Base-by-base conservation (phyloP, 805 yeast species). In the Candida namnaoensis region DNA sequence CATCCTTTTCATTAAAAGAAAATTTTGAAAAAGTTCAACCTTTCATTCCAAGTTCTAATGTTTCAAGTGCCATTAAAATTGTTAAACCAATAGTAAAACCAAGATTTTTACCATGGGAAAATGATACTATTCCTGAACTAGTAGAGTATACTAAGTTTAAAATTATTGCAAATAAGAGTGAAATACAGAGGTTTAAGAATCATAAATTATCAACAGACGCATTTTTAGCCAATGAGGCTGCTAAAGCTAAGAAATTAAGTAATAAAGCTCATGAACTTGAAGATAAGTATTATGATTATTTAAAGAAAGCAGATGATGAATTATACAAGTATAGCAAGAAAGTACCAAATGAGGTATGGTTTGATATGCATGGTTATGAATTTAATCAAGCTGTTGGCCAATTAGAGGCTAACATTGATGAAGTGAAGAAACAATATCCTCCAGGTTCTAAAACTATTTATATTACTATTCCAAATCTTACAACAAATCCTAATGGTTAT, bases 331-430 rank as follows among this genome's bases (percentile, higher is more conserved):
- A 54, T 37, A 49, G 58, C 1, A 51, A 50, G 24, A 39, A 46
- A 2, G 19, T 37, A 2, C 28, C 41, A 7, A 45, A 48, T 15
- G 59, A 54, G 30, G 43, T 44, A 5, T 56, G 59, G 60, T 53
- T 45, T 37, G 60, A 56, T 38, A 49, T 54, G 49, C 58, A 56
- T 38, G 60, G 60, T 0, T 33, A 51, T 9, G 51, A 56, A 33
- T 54, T 48, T 32, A 46, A 49, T 26, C 58, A 54, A n/a, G 57
- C 56, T 3, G 44, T 53, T 23, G 53, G 51, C 5, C 55, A 54
- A 33, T 26, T 54, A n/a, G n/a, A 11, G 0, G 10, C 25, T 0
- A 46, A 45, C 6, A 12, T 54, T 10, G 36, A 41, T n/a, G 52
- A 47, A 5, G 42, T 54, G 4, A 48, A 41, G 30, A 4, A 12